Evolutionary conservation across 306 rosid genomes (phyloP), one percentile per base, ranked within the genome.

Genomic region (Sesbania bispinosa): DNA sequence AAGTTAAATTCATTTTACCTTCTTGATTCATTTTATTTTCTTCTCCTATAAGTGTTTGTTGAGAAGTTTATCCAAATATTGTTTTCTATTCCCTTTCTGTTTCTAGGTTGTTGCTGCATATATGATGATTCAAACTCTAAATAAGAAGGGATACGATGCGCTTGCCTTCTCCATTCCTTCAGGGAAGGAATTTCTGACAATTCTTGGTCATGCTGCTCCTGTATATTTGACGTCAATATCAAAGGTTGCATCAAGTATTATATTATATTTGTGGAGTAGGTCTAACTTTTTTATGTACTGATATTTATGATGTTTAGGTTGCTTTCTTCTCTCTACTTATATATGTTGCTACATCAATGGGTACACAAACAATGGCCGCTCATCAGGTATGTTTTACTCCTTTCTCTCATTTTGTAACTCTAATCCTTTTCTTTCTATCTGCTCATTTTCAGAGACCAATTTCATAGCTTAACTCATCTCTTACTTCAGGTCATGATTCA

Each of bases 181-280:
- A 1, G 62, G 61, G 19, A 57, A 77, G 21, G 94, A 90, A 68
- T 67, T 83, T 71, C 5, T 75, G 55, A 51, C 60, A 33, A 74
- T 86, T 65, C 45, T 85, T 69, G 85, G 68, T 8, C 80, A 85
- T 72, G 87, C 95, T 62, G 90, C 95, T 45, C 95, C 95, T 14
- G 87, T 86, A 15, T 85, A 84, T 69, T 65, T 90, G 66, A 84
- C 90, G 5, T 75, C 85, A 87, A 81, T 88, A 64, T 85, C 97
- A 60, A 90, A 88, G 95, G 97, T 88, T 52, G 5, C 8, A 52
- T 53, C 16, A 23, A 27, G 27, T 65, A 15, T 16, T 45, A 27
- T 15, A 4, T 45, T 27, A 45, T 65, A 45, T 65, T 65, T 65
- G 42, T 65, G n/a, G 16, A 27, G 42, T 15, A 65, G 42, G 42